phyloP scores from a whole-genome alignment of 306 rosid genomes.

The Vicia villosa region DNA sequence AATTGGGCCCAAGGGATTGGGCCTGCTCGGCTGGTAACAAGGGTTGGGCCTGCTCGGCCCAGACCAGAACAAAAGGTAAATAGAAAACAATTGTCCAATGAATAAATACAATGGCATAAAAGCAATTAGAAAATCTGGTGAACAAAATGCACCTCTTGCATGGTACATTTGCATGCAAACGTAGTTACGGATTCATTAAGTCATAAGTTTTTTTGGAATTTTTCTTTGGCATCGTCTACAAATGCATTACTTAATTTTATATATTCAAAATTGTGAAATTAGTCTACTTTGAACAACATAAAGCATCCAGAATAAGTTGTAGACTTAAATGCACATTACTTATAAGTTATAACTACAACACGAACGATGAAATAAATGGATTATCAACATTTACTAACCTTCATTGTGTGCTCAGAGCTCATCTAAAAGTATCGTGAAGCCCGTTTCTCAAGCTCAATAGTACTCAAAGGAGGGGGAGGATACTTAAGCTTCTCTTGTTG shows the following conservation, averaged over 20 bases:
- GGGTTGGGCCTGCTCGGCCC: no score
- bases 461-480: slow-evolving; percentile 91
- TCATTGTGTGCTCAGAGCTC: slow-evolving; percentile 99
- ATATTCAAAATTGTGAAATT: slow-evolving; percentile 19
- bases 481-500: slow-evolving; percentile 74
- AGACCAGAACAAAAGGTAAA: slow-evolving; percentile 32
- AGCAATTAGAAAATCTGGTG: slow-evolving; percentile 17
- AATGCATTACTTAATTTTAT: slow-evolving; percentile 27
- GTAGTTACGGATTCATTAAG: slow-evolving; percentile 6
- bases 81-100: slow-evolving; percentile 16
- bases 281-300: slow-evolving; percentile 7
- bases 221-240: neutral
- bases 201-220: neutral
- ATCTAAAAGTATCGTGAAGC: slow-evolving; percentile 89
- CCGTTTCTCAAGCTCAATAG: slow-evolving; percentile 95
- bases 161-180: slow-evolving; percentile 20
- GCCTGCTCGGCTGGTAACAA: no score
- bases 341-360: slow-evolving; percentile 3
- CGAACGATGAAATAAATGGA: slow-evolving; percentile 10
- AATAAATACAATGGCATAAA: slow-evolving; percentile 24
- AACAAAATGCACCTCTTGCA: slow-evolving; percentile 17
- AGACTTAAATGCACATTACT: slow-evolving; percentile 17
- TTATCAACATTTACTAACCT: slow-evolving; percentile 52
- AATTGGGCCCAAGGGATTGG: no score
- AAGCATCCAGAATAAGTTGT: slow-evolving; percentile 11